A percentile compares a stretch with the other conserved stretches of the same genome.
phyloP scores from a whole-genome alignment of 139 green algal species.

The Picochlorum costavermella region DNA sequence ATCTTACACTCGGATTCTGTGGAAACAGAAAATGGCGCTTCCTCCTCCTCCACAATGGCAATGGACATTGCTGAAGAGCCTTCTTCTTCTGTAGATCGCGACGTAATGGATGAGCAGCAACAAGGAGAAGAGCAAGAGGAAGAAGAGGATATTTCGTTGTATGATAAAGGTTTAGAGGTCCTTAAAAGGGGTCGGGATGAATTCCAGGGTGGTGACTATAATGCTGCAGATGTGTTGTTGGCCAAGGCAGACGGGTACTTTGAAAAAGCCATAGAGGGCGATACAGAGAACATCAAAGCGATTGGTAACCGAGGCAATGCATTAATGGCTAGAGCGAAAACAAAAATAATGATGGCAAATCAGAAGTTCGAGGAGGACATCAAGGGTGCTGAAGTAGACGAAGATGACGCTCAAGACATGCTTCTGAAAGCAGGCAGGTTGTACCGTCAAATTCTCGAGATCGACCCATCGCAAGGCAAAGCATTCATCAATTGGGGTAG shows the following conservation, averaged over 20 bases:
- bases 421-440: slow-evolving; percentile 27
- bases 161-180: background rate
- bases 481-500: slow-evolving; percentile 35
- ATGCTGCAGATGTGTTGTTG: background rate
- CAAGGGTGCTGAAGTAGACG: background rate
- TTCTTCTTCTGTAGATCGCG: no score
- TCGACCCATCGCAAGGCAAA: slow-evolving; percentile 10
- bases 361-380: background rate
- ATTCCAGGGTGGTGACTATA: background rate
- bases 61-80: no score
- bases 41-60: no score
- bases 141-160: background rate
- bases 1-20: no score
- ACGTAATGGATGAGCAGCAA: no score
- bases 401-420: slow-evolving; percentile 22
- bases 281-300: slow-evolving; percentile 13
- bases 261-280: background rate
- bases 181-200: background rate
- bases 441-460: slow-evolving; percentile 17
- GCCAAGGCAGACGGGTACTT: slow-evolving; percentile 1
- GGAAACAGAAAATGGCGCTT: no score
- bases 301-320: slow-evolving; percentile 29
- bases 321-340: slow-evolving; percentile 16
- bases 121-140: no score
- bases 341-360: slow-evolving; percentile 12